Evolutionary conservation across 768 basidiomycete genomes (phyloP).

Genomic region (Lactarius akahatsu): DNA sequence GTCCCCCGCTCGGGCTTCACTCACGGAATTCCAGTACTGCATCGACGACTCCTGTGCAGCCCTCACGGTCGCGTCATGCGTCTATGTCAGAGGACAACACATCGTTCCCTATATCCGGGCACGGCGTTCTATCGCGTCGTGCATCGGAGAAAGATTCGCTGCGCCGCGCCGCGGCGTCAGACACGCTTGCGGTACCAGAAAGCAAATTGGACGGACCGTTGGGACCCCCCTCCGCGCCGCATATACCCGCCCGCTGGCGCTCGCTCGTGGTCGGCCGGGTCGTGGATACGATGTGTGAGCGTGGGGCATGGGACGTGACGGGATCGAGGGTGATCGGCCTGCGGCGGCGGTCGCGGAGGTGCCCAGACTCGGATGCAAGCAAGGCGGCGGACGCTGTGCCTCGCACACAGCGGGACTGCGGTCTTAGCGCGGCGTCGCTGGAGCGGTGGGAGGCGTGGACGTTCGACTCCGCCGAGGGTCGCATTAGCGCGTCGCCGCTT

Average conservation of each 20-base stretch:
- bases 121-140: constrained; percentile 73
- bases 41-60: constrained; percentile 43
- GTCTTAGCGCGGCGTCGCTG: constrained; percentile 61
- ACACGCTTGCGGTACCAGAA: constrained; percentile 46
- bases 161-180: constrained; percentile 47
- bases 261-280: constrained; percentile 54
- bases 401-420: constrained; percentile 33
- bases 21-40: constrained; percentile 64
- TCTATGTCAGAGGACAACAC: constrained; percentile 49
- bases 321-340: constrained; percentile 60
- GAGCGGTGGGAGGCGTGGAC: constrained; percentile 86
- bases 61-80: constrained; percentile 48
- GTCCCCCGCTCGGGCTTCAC: constrained; percentile 48
- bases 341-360: constrained; percentile 56
- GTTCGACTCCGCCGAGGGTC: constrained; percentile 56
- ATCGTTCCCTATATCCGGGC: constrained; percentile 76
- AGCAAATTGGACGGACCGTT: constrained; percentile 36
- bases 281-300: constrained; percentile 62
- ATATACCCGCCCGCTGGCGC: constrained; percentile 48
- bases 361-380: constrained; percentile 7
- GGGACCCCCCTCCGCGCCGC: constrained; percentile 27
- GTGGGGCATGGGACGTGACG: constrained; percentile 74
- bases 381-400: constrained; percentile 24
- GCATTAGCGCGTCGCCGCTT: constrained; percentile 52
- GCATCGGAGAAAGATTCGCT: constrained; percentile 64